phyloP scores from a whole-genome alignment of 768 basidiomycete species.

The Tremella fuciformis region DNA sequence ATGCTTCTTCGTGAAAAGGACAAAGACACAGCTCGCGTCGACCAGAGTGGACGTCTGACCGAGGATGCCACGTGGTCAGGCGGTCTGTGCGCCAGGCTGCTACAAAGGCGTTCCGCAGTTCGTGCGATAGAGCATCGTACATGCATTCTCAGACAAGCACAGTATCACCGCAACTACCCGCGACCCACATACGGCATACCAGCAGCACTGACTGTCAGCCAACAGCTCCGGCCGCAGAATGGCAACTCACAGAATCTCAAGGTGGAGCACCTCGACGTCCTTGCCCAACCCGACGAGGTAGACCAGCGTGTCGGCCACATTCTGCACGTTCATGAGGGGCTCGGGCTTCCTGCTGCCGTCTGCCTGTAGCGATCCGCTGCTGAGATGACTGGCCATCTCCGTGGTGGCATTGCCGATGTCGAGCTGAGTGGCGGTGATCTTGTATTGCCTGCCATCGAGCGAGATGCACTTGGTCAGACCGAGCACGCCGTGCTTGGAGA shows the following conservation, averaged over 20 bases:
- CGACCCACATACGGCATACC: constrained; percentile 50
- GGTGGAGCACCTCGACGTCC: constrained; percentile 66
- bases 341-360: constrained; percentile 63
- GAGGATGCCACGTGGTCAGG: no score
- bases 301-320: constrained; percentile 70
- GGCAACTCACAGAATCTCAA: constrained; percentile 69
- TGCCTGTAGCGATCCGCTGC: constrained; percentile 63
- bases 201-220: constrained; percentile 34
- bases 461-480: constrained; percentile 74
- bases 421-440: constrained; percentile 75
- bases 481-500: constrained; percentile 74
- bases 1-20: no score
- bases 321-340: constrained; percentile 66
- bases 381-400: constrained; percentile 57
- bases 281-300: constrained; percentile 68
- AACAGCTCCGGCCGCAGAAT: no score
- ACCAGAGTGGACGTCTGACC: no score
- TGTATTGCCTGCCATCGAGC: constrained; percentile 70
- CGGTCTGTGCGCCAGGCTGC: no score
- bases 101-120: no score
- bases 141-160: not conserved
- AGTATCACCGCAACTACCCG: constrained; percentile 24
- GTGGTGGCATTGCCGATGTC: constrained; percentile 82
- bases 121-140: no score
- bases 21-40: no score